Percentiles rank a stretch among this genome's conserved stretches.
phyloP scores from a whole-genome alignment of 257 asterid genomes.

The Eucommia ulmoides region DNA sequence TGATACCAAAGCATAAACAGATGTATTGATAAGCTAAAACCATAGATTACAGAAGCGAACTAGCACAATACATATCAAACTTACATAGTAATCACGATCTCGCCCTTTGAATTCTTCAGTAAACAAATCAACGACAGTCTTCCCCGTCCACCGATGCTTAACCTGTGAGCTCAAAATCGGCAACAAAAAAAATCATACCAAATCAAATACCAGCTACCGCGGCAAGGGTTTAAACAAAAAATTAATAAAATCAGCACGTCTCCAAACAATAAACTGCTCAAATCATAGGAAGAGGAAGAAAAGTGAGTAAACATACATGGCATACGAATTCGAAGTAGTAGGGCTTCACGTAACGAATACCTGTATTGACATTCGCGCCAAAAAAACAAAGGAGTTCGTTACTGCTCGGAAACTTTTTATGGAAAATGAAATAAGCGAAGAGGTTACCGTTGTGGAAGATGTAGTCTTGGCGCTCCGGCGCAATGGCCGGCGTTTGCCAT shows the following conservation, averaged over 20 bases:
- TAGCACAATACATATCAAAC: slow-evolving; percentile 7
- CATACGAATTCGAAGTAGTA: slow-evolving; percentile 91
- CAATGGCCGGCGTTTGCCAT: slow-evolving; percentile 90
- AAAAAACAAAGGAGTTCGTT: neutral
- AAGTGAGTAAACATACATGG: slow-evolving; percentile 33
- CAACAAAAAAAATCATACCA: neutral
- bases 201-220: too few relatives aligned
- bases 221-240: too few relatives aligned
- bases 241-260: too few relatives aligned
- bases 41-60: neutral
- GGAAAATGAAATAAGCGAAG: neutral
- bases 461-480: slow-evolving; percentile 83
- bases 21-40: neutral
- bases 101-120: slow-evolving; percentile 87
- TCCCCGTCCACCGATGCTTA: slow-evolving; percentile 81
- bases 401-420: too few relatives aligned
- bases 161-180: slow-evolving; percentile 44
- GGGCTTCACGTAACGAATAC: slow-evolving; percentile 85
- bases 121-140: slow-evolving; percentile 83
- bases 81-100: slow-evolving; percentile 73
- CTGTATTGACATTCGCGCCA: slow-evolving; percentile 18
- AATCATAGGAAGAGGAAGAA: too few relatives aligned
- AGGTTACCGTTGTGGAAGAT: slow-evolving; percentile 46
- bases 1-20: too few relatives aligned
- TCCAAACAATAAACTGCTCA: too few relatives aligned